Evolutionary conservation across 352 stramenopile genomes (phyloP).

Genomic region (Phytophthora pluvialis): DNA sequence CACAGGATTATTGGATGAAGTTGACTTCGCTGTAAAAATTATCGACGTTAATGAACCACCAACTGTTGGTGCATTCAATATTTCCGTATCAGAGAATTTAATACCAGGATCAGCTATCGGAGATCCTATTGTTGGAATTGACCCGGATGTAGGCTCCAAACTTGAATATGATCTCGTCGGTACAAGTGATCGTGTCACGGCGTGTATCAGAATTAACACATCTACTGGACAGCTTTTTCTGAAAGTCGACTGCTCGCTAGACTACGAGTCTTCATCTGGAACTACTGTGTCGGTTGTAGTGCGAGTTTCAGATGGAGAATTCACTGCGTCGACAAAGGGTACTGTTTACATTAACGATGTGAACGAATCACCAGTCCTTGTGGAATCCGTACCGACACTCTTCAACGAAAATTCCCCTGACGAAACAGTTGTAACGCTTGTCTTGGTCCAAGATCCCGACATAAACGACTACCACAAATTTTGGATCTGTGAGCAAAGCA

Average conservation of each 20-base stretch:
- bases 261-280: conserved; percentile 31
- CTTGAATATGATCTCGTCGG: conserved; percentile 24
- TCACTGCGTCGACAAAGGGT: conserved; percentile 20
- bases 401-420: conserved; percentile 26
- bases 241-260: conserved; percentile 20
- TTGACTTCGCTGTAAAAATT: conserved; percentile 18
- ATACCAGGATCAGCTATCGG: conserved; percentile 24
- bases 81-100: conserved; percentile 26
- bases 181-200: conserved; percentile 7
- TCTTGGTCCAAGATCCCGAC: conserved; percentile 49
- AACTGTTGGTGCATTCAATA: conserved; percentile 16
- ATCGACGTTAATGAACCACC: conserved; percentile 37
- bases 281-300: conserved; percentile 36
- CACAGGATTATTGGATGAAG: conserved; percentile 15
- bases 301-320: conserved; percentile 45
- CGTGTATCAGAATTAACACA: conserved; percentile 23
- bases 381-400: not conserved
- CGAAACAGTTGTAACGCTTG: conserved; percentile 22
- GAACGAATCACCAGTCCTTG: conserved; percentile 46
- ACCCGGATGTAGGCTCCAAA: conserved; percentile 15
- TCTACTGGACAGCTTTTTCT: conserved; percentile 27
- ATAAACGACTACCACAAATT: conserved; percentile 43
- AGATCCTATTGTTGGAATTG: conserved; percentile 19
- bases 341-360: conserved; percentile 44
- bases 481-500: conserved; percentile 55